Evolutionary conservation across 306 rosid species (phyloP).

Genomic region (Prunus armeniaca): DNA sequence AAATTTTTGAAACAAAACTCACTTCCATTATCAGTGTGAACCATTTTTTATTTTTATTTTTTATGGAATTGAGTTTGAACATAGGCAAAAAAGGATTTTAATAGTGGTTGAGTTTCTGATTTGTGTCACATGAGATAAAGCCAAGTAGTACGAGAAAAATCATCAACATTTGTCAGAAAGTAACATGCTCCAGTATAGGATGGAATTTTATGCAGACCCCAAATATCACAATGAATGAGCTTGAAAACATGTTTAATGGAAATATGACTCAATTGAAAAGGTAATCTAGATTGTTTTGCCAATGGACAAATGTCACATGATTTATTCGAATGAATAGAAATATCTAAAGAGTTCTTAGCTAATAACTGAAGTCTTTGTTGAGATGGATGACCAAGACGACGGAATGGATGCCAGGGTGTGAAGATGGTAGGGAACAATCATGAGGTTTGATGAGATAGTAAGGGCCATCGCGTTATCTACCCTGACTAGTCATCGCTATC

Average conservation of each 20-base stretch:
- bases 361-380: background rate
- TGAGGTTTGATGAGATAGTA: background rate
- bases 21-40: too few relatives aligned
- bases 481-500: background rate
- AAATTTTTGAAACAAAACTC: too few relatives aligned
- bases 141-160: background rate
- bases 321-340: background rate
- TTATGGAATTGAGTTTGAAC: too few relatives aligned
- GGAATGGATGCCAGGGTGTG: background rate
- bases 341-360: background rate
- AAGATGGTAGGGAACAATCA: background rate
- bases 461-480: background rate
- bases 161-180: slow-evolving; percentile 9
- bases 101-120: too few relatives aligned
- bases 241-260: background rate
- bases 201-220: background rate
- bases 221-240: slow-evolving; percentile 6
- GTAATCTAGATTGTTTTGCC: background rate
- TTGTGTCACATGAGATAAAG: too few relatives aligned
- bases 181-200: background rate
- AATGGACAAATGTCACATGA: background rate
- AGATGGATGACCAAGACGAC: background rate
- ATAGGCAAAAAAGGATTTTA: too few relatives aligned
- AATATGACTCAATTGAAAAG: slow-evolving; percentile 1
- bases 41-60: too few relatives aligned